Evolutionary conservation across 1,284 basidiomycete genomes (phyloP).

Genomic region (Golubevia pallescens): DNA sequence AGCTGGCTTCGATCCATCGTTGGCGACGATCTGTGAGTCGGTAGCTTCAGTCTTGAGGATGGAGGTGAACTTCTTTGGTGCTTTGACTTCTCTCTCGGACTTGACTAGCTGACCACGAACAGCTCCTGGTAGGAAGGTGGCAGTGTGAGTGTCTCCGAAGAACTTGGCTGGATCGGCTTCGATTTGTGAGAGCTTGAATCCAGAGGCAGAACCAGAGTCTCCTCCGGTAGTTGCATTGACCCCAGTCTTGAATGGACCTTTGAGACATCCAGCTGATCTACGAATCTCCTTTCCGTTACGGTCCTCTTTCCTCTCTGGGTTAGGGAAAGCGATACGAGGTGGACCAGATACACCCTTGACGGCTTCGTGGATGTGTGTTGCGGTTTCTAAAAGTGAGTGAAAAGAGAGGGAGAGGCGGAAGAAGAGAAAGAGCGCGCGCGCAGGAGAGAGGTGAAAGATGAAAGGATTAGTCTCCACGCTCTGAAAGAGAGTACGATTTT

Average conservation of each 20-base stretch:
- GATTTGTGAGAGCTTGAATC: constrained; percentile 52
- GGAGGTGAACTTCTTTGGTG: constrained; percentile 13
- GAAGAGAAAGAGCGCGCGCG: no score
- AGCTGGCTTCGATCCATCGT: constrained; percentile 1
- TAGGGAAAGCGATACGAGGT: constrained; percentile 64
- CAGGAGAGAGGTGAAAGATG: no score
- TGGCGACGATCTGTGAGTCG: constrained; percentile 14
- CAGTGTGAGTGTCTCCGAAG: constrained; percentile 65
- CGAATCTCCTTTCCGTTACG: constrained; percentile 14
- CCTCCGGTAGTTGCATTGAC: constrained; percentile 5
- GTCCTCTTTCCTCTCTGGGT: constrained; percentile 28
- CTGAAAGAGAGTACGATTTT: no score
- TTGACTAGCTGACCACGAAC: constrained; percentile 61
- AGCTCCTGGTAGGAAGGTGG: constrained; percentile 57
- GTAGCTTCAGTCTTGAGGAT: constrained; percentile 9
- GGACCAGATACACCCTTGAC: constrained; percentile 56
- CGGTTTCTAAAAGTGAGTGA: constrained; percentile 23
- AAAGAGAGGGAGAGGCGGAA: no score
- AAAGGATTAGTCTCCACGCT: no score
- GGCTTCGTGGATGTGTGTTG: constrained; percentile 65
- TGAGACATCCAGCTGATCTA: constrained; percentile 36
- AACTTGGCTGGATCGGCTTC: constrained; percentile 59
- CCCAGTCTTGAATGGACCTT: constrained; percentile 65
- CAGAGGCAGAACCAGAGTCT: constrained; percentile 19
- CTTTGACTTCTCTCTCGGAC: constrained; percentile 15